phyloP scores from a whole-genome alignment of 2,329 filamentous ascomycete genomes.

The Aspergillus puulaauensis region DNA sequence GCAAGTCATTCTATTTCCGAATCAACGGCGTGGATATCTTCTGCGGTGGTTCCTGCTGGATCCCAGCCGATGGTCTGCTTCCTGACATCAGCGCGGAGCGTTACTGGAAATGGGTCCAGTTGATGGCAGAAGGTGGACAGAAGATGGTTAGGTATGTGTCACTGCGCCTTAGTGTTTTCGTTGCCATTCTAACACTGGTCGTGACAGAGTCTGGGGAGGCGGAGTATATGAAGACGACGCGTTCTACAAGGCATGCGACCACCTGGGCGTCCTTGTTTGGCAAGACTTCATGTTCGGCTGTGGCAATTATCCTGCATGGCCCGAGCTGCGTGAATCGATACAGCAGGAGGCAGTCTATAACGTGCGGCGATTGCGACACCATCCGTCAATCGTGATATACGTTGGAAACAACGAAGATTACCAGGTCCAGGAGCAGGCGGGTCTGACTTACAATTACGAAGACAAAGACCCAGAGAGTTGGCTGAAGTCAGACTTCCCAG shows the following conservation, averaged over 20 bases:
- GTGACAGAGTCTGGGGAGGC: slow-evolving; percentile 63
- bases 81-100: slow-evolving; percentile 53
- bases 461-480: slow-evolving; percentile 80
- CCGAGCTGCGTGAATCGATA: slow-evolving; percentile 63
- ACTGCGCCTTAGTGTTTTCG: slow-evolving; percentile 36
- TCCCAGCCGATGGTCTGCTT: slow-evolving; percentile 62
- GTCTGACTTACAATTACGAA: slow-evolving; percentile 73
- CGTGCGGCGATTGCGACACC: slow-evolving; percentile 71
- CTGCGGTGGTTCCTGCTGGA: slow-evolving; percentile 66
- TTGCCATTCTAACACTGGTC: slow-evolving; percentile 3
- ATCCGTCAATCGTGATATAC: slow-evolving; percentile 83
- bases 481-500: slow-evolving; percentile 80
- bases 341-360: slow-evolving; percentile 66
- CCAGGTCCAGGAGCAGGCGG: slow-evolving; percentile 72
- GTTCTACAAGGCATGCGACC: slow-evolving; percentile 76
- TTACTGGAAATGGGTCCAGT: slow-evolving; percentile 61
- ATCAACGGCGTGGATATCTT: slow-evolving; percentile 66
- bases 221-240: slow-evolving; percentile 74
- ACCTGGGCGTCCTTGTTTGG: slow-evolving; percentile 79
- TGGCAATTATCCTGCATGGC: slow-evolving; percentile 70
- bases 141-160: slow-evolving; percentile 52
- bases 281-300: slow-evolving; percentile 85
- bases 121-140: slow-evolving; percentile 62
- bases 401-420: slow-evolving; percentile 97
- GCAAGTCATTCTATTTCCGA: slow-evolving; percentile 64